Base-by-base conservation (phyloP, 2,329 filamentous ascomycete genomes). In the Xylariales sp. region DNA sequence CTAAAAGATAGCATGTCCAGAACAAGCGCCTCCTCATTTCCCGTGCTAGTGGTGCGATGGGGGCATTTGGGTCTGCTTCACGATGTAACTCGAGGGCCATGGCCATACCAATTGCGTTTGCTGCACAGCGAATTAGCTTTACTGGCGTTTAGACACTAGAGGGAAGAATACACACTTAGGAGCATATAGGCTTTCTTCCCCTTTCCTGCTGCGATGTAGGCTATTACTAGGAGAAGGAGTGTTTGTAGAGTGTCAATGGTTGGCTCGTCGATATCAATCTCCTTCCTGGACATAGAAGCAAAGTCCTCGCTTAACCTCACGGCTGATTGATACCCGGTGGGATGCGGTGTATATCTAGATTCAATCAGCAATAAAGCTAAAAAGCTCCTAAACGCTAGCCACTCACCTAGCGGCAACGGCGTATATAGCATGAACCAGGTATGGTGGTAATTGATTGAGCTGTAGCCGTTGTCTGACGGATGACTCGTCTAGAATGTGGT, bases 101-200 rank as follows among this genome's bases (percentile, higher is more conserved):
- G 1, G 91, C 90, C 93, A 97, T 97, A 52, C 91, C 92, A 55
- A 93, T 89, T 9, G 91, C 92, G 70, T 86, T 91, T 70, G 90
- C 91, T 94, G 72, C 48, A 30, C 62, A 49, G 1, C 30, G 1
- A 39, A 71, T 86, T 72, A 85, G 82, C 57, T 14, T 14, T 41
- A 32, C 16, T 12, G 23, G 67, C 70, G 71, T 23, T 7, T 18
- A 34, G 32, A 16, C 6, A 16, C n/a, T 50, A n/a, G 32, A 18
- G 61, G 12, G 43, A 23, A 41, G 23, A 32, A 30, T 39, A 70
- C 82, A 23, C 89, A 93, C 93, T 88, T 73, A 97, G 84, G 46
- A 94, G 84, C 93, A 97, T 97, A 73, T 94, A 96, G 0, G 92
- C 90, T 79, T 92, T 96, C 80, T 93, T 95, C 16, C 93, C 92